Conservation (phyloP, 192 early-diverging fungal species). For the Lunasporangiospora selenospora region DNA sequence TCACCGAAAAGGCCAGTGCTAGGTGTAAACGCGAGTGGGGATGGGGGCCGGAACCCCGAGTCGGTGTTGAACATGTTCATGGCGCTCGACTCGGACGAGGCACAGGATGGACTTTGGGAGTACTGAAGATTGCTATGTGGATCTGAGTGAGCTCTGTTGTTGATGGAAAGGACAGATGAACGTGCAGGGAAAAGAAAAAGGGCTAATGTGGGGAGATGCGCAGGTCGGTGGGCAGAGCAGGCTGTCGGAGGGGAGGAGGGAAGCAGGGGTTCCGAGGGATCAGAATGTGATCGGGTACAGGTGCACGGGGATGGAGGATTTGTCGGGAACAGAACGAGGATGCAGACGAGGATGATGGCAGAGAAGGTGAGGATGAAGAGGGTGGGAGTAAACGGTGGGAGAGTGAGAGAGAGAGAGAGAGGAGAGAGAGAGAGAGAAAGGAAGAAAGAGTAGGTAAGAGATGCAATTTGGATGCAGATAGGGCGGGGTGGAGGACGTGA, state of each 20-base stretch:
- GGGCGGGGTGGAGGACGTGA: too few relatives aligned
- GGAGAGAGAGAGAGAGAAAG: background rate
- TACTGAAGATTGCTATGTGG: too few relatives aligned
- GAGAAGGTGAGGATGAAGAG: background rate
- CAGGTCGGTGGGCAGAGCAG: too few relatives aligned
- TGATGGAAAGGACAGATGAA: background rate
- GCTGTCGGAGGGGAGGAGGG: background rate
- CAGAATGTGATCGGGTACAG: background rate
- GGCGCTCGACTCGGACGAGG: too few relatives aligned
- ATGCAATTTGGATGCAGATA: too few relatives aligned
- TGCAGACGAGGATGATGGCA: too few relatives aligned
- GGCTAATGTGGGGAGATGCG: background rate
- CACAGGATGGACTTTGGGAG: too few relatives aligned
- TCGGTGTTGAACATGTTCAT: slow-evolving; percentile 51
- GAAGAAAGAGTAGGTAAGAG: too few relatives aligned
- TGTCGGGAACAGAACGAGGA: too few relatives aligned
- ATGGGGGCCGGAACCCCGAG: slow-evolving; percentile 43
- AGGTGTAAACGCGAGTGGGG: slow-evolving; percentile 19
- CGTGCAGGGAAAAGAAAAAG: background rate
- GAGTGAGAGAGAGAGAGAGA: too few relatives aligned
- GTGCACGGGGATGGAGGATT: too few relatives aligned
- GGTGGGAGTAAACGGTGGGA: background rate
- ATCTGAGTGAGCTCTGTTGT: background rate
- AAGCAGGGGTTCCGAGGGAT: background rate
- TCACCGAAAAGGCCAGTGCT: slow-evolving; percentile 40